phyloP scores from a whole-genome alignment of 345 rosid species.

The Brassica juncea region DNA sequence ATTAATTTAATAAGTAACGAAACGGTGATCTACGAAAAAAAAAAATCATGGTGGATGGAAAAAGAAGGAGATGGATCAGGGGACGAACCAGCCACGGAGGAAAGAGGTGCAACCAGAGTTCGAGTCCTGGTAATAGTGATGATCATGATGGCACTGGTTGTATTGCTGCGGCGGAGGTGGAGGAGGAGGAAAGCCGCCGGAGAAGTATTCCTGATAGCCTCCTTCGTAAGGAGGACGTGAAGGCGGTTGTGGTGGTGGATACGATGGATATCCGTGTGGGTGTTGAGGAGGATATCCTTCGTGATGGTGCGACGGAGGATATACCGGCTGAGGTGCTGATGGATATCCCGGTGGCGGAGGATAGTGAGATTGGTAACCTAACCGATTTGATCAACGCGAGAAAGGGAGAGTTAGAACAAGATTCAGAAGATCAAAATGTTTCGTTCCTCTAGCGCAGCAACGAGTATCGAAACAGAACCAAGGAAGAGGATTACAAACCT shows the following conservation, averaged over 20 bases:
- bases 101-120: constrained; percentile 56
- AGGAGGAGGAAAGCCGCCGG: constrained; percentile 55
- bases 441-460: not conserved
- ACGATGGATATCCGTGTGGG: constrained; percentile 43
- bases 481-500: constrained; percentile 35
- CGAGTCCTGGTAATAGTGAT: constrained; percentile 45
- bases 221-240: constrained; percentile 53
- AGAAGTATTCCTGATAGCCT: constrained; percentile 75
- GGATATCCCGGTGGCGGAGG: constrained; percentile 52
- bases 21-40: not conserved
- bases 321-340: constrained; percentile 49
- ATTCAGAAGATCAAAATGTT: not conserved
- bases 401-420: not conserved
- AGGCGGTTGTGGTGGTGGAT: constrained; percentile 46
- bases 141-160: constrained; percentile 48
- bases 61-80: not conserved
- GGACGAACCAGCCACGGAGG: constrained; percentile 61
- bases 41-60: not conserved
- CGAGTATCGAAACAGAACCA: not conserved
- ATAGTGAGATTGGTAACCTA: constrained; percentile 20
- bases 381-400: constrained; percentile 1
- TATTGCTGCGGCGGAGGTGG: constrained; percentile 43
- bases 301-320: constrained; percentile 53
- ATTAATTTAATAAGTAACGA: not conserved
- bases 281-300: constrained; percentile 50